Conservation (phyloP, 2,329 filamentous ascomycete species). For the Daldinia sp. region DNA sequence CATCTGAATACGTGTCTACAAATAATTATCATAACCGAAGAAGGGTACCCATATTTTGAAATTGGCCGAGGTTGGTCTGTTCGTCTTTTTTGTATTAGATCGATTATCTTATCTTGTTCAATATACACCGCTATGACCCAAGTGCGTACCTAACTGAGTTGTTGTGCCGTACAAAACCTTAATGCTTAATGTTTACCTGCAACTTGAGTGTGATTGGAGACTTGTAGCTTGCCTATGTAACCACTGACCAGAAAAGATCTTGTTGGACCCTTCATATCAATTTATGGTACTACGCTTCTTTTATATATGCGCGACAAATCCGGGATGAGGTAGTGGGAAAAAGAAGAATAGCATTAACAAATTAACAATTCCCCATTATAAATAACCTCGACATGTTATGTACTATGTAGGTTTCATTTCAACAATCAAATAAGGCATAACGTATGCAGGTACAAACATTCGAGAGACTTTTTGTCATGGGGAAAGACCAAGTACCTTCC, state of each 20-base stretch:
- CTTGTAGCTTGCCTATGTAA: not conserved
- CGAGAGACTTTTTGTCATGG: not conserved
- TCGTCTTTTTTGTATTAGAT: constrained; percentile 4
- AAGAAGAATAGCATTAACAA: constrained; percentile 17
- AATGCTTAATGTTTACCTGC: not conserved
- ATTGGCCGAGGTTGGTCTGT: constrained; percentile 36
- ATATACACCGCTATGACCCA: not conserved
- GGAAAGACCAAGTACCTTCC: constrained; percentile 2
- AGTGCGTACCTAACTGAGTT: not conserved
- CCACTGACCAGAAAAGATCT: not conserved
- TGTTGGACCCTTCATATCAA: not conserved
- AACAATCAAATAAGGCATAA: constrained; percentile 4
- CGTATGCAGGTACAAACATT: constrained; percentile 5
- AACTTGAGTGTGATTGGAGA: not conserved
- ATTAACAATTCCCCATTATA: constrained; percentile 18
- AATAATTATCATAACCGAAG: constrained; percentile 3
- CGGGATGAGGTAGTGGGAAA: not conserved
- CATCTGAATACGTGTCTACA: constrained; percentile 13
- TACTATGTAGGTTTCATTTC: constrained; percentile 22
- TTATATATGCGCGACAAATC: not conserved
- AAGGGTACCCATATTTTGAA: constrained; percentile 30
- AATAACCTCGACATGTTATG: constrained; percentile 10
- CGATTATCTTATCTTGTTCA: not conserved
- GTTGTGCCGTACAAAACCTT: not conserved
- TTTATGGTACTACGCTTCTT: not conserved